Percentiles rank a stretch among this genome's conserved stretches.
Evolutionary conservation across 75 land plant genomes (phyloP).

Genomic region (Cryptomeria japonica): DNA sequence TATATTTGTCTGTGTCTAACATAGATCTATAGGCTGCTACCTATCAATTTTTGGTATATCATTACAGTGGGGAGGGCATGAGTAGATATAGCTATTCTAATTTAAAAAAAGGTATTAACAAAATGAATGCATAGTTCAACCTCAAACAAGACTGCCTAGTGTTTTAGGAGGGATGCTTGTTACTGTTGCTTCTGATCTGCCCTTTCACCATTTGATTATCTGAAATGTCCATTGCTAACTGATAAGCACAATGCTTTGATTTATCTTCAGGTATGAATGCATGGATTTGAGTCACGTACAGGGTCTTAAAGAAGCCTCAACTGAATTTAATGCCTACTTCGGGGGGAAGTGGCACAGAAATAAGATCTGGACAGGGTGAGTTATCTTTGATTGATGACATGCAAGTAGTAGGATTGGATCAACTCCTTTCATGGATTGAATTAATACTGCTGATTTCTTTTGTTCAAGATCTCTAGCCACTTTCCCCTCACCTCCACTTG

Average conservation of each 20-base stretch:
- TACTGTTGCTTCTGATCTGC: neutral
- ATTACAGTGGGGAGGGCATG: neutral
- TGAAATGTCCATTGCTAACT: neutral
- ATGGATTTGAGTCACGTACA: slow-evolving; percentile 45
- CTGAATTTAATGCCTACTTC: slow-evolving; percentile 56
- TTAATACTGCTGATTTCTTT: neutral
- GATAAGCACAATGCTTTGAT: neutral
- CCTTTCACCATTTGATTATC: neutral
- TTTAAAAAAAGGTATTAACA: neutral
- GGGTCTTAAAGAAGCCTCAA: slow-evolving; percentile 50
- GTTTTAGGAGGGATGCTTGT: neutral
- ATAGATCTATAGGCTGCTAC: neutral
- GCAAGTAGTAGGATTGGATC: neutral
- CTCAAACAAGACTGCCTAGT: neutral
- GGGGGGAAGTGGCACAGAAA: slow-evolving; percentile 61
- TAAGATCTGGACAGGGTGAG: slow-evolving; percentile 74
- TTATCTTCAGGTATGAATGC: slow-evolving; percentile 43
- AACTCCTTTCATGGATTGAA: slow-evolving; percentile 4
- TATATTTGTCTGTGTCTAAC: neutral
- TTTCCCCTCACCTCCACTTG: neutral
- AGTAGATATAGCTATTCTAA: neutral
- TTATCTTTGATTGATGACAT: neutral
- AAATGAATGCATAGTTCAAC: neutral
- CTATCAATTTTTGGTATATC: neutral
- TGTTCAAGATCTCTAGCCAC: neutral